Evolutionary conservation across 176 grass and related monocot species (phyloP), one percentile per base, ranked within the genome.

Genomic region (Triticum turgidum): DNA sequence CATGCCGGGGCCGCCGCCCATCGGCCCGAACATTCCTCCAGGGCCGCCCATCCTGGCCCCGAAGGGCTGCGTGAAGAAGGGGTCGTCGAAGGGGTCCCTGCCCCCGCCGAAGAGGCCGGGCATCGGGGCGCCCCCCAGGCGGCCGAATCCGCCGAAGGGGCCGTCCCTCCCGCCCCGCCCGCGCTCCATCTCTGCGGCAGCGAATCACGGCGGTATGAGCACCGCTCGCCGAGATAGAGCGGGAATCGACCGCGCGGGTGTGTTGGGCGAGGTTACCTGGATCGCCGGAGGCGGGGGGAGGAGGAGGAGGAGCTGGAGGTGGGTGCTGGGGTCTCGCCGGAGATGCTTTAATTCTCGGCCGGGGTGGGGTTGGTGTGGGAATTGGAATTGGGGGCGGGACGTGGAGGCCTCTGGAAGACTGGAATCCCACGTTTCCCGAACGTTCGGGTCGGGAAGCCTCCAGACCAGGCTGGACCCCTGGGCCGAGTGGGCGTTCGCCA

Each of bases 21-120:
- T 93, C 88, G 77, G 82, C 7, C 76, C 84, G 0, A 94, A 91
- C 81, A 94, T 41, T 2, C 39, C 37, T 38, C 37, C 38, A 2
- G 38, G 90, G 29, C 83, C 87, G 64, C 91, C 92, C 82, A 96
- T 90, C 88, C 49, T 27, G 86, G 80, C 47, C 59, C 90, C 94
- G 42, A 99, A 96, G 30, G 94, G 94, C 27, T 85, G 92, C 49
- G 89, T 93, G 76, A 99, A 99, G 89, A 99, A 99, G 0, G 97
- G 97, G 38, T 96, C 90, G 41, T 96, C 94, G 76, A 94, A 99
- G 7, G 94, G 97, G 78, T 96, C 93, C 83, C 89, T 91, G 39
- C 89, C 51, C 51, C 51, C 92, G 38, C 97, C 94, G 75, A 99
- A 93, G 70, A 96, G 68, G 80, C 89, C 64, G 45, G 93, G 81